These are phyloP conservation scores for Corchorus capsularis DNA, from an alignment of 345 rosid species.

Conservation along the genomic window DNA sequence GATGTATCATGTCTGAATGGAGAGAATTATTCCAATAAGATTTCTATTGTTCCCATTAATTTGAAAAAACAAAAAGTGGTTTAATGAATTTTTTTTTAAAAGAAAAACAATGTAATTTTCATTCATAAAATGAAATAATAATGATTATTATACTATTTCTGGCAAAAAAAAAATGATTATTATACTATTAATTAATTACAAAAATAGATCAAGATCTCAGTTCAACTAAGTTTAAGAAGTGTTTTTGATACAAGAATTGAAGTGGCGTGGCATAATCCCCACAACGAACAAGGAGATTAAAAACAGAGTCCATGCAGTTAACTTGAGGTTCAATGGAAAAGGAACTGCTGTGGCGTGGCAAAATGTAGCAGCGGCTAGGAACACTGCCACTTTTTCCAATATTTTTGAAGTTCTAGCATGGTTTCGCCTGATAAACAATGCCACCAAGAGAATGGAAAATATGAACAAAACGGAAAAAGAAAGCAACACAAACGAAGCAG, in stretches of 20 bases:
- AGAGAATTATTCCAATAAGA: no score
- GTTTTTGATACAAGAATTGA: not conserved
- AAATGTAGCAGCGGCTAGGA: not conserved
- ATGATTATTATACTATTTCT: no score
- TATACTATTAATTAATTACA: no score
- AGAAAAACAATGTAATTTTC: no score
- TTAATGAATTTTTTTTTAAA: no score
- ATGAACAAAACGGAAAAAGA: not conserved
- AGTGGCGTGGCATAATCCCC: not conserved
- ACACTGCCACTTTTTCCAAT: not conserved
- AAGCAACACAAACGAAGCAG: not conserved
- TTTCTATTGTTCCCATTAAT: no score
- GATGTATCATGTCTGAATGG: no score
- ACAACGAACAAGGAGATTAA: not conserved
- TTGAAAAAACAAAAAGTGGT: no score
- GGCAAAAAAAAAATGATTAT: no score
- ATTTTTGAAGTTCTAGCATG: not conserved
- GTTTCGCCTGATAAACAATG: not conserved
- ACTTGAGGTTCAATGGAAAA: not conserved
- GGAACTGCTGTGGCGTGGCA: not conserved
- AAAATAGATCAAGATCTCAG: no score
- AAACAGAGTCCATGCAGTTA: not conserved
- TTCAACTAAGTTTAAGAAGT: no score
- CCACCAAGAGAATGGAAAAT: not conserved
- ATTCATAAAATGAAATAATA: no score